Evolutionary conservation across 495 filamentous ascomycete genomes (phyloP), one percentile per base, ranked within the genome.

Genomic region (Hypomontagnella submonticulosa): DNA sequence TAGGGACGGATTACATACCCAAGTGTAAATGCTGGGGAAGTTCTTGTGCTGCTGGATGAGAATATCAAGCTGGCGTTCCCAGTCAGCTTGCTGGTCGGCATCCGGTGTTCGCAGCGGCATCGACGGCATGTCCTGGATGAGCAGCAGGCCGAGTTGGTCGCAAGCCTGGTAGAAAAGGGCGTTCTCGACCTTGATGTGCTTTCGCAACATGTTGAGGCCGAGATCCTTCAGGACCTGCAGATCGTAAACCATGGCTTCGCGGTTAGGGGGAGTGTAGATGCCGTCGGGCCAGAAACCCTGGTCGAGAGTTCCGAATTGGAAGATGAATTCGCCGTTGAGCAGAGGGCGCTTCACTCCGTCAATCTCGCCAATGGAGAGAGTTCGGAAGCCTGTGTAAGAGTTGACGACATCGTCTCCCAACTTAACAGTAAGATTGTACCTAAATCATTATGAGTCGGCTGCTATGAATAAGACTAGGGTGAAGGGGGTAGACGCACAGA

Each of bases 201-300:
- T 90, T 7, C 88, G 82, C 23, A 90, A 71, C 82, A 84, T 86
- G 71, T 90, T 90, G 73, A 88, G 88, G 2, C 87, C 87, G 1
- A 89, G 70, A 4, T 73, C 71, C 72, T 90, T 89, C 47, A 89
- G 67, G 27, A 85, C 61, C 47, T 87, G 42, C 3, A 90, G 70
- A 71, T 90, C 88, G 44, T 80, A 89, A 0, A 84, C 76, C 88
- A 90, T 89, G 0, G 88, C 88, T 53, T 89, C 85, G 1, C 74
- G 69, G 15, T 76, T 88, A 0, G 88, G 88, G 0, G 88, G 81
- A 0, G 80, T 77, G 63, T 89, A 83, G 18, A 90, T 73, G 0
- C 88, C 88, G 63, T 90, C 88, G 0, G 88, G 88, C 87, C 87
- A 90, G 72, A 80, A 89, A 2, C 87, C 88, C 63, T 90, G 87